Conservation (phyloP, 2,329 filamentous ascomycete genomes). For the Dichotomopilus funicola region DNA sequence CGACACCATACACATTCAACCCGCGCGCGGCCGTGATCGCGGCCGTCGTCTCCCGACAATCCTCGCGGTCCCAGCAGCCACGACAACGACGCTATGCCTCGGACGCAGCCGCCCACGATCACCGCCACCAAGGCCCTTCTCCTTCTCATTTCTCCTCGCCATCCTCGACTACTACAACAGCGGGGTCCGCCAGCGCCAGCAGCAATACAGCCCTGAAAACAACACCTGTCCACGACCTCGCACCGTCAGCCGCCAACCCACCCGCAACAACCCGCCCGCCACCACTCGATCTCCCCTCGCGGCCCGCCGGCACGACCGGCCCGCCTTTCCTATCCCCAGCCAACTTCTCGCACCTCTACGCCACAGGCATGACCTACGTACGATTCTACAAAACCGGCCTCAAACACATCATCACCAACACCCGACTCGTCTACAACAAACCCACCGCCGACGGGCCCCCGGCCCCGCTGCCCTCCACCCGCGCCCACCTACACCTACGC, state of each 20-base stretch:
- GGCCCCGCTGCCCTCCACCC: slow-evolving; percentile 36
- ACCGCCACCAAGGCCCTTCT: neutral
- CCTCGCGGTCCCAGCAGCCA: no score
- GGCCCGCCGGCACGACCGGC: slow-evolving; percentile 31
- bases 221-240: neutral
- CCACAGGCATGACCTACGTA: slow-evolving; percentile 67
- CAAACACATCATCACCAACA: slow-evolving; percentile 65
- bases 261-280: slow-evolving; percentile 68
- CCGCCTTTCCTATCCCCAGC: slow-evolving; percentile 19
- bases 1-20: neutral
- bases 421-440: slow-evolving; percentile 38
- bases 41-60: no score
- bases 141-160: no score
- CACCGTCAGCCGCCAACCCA: slow-evolving; percentile 48
- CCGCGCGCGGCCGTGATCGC: neutral
- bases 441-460: slow-evolving; percentile 14
- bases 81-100: slow-evolving; percentile 2
- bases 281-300: slow-evolving; percentile 55
- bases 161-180: neutral
- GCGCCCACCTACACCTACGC: slow-evolving; percentile 65
- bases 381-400: slow-evolving; percentile 84
- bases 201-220: neutral
- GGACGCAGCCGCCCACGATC: neutral
- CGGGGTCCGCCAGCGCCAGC: neutral
- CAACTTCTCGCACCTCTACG: slow-evolving; percentile 46